These are phyloP conservation scores for Pichia terricola DNA, from an alignment of 1,139 yeast genomes.

Conservation along the genomic window DNA sequence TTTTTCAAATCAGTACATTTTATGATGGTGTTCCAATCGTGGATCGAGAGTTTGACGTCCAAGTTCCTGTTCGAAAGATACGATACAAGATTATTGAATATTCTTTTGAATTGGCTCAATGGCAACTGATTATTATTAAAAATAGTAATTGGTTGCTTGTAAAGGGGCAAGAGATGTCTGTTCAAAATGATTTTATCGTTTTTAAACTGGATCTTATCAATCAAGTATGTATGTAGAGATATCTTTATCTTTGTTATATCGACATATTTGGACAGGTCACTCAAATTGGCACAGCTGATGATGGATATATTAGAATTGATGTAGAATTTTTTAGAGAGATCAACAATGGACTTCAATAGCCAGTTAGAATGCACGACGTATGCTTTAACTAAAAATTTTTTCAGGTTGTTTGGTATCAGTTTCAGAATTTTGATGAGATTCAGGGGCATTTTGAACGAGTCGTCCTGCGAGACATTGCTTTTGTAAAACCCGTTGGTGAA, in stretches of 20 bases:
- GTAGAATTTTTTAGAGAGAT: constrained; percentile 56
- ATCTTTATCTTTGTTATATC: constrained; percentile 74
- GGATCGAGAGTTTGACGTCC: constrained; percentile 13
- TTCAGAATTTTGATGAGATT: constrained; percentile 53
- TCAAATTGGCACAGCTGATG: constrained; percentile 45
- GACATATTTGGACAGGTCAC: constrained; percentile 52
- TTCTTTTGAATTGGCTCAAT: constrained; percentile 29
- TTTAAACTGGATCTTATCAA: constrained; percentile 30
- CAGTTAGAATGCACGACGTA: constrained; percentile 88
- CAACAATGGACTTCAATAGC: constrained; percentile 75
- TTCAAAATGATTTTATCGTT: constrained; percentile 16
- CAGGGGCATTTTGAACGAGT: constrained; percentile 18
- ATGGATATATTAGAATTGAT: constrained; percentile 26
- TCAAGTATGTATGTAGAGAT: constrained; percentile 60
- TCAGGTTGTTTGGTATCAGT: constrained; percentile 49
- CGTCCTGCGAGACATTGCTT: constrained; percentile 2
- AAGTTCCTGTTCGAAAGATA: constrained; percentile 20
- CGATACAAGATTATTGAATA: constrained; percentile 25
- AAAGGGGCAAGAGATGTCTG: constrained; percentile 18
- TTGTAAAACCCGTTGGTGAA: constrained; percentile 22
- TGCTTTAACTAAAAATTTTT: constrained; percentile 48
- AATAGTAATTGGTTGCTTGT: constrained; percentile 20
- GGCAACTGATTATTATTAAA: constrained; percentile 26
- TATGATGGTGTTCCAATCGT: constrained; percentile 26
- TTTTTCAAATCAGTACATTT: constrained; percentile 25